A percentile compares a stretch with the other conserved stretches of the same genome.
phyloP scores from a whole-genome alignment of 2,329 filamentous ascomycete species.

The Didymellaceae sp. region DNA sequence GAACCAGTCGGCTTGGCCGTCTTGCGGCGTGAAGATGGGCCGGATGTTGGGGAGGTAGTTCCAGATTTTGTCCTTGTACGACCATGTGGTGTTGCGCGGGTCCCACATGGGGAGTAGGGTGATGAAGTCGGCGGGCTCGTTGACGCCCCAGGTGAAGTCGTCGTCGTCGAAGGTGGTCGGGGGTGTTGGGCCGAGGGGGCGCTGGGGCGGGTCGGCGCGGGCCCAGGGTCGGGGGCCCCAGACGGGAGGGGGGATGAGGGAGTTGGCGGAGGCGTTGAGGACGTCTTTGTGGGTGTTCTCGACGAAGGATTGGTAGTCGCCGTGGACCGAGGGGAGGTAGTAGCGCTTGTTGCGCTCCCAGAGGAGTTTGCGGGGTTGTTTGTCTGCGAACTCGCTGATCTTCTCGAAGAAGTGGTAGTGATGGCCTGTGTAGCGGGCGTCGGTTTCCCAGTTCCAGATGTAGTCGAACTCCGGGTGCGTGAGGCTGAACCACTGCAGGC shows the following conservation, averaged over 20 bases:
- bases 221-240: slow-evolving; percentile 83
- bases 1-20: slow-evolving; percentile 65
- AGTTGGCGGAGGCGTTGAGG: slow-evolving; percentile 46
- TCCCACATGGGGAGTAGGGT: slow-evolving; percentile 93
- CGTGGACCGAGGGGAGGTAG: slow-evolving; percentile 61
- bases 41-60: slow-evolving; percentile 62
- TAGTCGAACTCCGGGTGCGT: slow-evolving; percentile 81
- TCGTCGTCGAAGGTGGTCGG: slow-evolving; percentile 78
- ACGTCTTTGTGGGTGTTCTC: slow-evolving; percentile 52
- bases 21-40: slow-evolving; percentile 86
- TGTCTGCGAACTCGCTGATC: slow-evolving; percentile 61
- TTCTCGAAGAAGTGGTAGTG: slow-evolving; percentile 80
- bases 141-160: slow-evolving; percentile 84
- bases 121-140: slow-evolving; percentile 89
- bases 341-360: slow-evolving; percentile 65
- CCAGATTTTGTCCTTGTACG: slow-evolving; percentile 58
- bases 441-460: slow-evolving; percentile 86
- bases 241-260: slow-evolving; percentile 64
- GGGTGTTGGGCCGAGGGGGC: slow-evolving; percentile 77
- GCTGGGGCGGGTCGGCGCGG: slow-evolving; percentile 64
- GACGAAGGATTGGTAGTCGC: slow-evolving; percentile 56
- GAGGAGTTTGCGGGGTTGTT: slow-evolving; percentile 63
- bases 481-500: slow-evolving; percentile 76
- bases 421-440: slow-evolving; percentile 79
- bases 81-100: slow-evolving; percentile 84